Base-by-base conservation (phyloP, 2,329 filamentous ascomycete species). In the Cordyceps farinosa region DNA sequence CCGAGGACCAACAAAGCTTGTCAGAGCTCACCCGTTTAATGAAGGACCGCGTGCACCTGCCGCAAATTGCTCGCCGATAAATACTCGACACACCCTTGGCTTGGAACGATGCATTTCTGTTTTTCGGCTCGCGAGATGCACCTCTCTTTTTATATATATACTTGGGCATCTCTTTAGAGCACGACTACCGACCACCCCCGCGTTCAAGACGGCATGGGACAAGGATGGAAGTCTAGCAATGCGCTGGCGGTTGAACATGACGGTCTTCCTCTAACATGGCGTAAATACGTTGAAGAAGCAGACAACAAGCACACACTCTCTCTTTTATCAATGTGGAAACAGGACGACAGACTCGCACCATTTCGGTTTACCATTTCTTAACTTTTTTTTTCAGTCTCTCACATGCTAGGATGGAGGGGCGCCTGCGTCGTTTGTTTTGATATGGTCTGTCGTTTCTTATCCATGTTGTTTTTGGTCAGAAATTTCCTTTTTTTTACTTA, bases 1-100 rank as follows among this genome's bases (percentile, higher is more conserved):
- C 42, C 56, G 61, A 66, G 34, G 65, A 58, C 48, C 69, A 68
- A 40, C 60, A 64, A 36, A 53, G 54, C 44, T 45, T 63, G n/a
- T 45, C 34, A 27, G 42, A 45, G 27, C 50, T 74, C 48, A 60
- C 45, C 17, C 62, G 65, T 3, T 55, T 70, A 38, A 56, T 67
- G 8, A 62, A 66, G 27, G 65, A 68, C 29, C 67, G 67, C 36
- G 55, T 72, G 34, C 69, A 72, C 47, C 40, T 70, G 3, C 70
- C 73, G 4, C 66, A 69, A 64, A 63, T 70, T 22, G 38, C 64
- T 60, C 56, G 32, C 9, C 69, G 64, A 64, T 67, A 67, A 58
- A 47, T 30, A 60, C 3, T 22, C 27, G 34, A 27, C 42, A 36
- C 29, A 27, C 4, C 6, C 36, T 57, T 15, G 27, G 22, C 22